Evolutionary conservation across 192 early-diverging fungal species (phyloP).

Genomic region (Coemansia sp.): DNA sequence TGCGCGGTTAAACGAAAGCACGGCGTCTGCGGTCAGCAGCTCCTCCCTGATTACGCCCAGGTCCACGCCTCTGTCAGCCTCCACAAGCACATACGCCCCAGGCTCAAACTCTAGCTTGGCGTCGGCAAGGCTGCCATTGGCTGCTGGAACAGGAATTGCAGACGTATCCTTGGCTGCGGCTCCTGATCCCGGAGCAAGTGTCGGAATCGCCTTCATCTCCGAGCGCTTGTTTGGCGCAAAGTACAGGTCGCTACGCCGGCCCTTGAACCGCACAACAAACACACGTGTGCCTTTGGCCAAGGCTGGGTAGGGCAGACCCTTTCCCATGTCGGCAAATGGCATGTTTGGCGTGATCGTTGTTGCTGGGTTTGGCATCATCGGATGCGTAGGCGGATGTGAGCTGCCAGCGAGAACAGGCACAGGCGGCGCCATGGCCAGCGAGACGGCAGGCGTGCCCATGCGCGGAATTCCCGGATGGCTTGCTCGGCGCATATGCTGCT

Average conservation of each 20-base stretch:
- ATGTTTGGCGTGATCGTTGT: constrained; percentile 48
- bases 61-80: constrained; percentile 51
- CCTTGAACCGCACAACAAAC: constrained; percentile 53
- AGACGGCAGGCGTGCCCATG: constrained; percentile 9
- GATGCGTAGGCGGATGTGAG: constrained; percentile 10
- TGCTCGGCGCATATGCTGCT: constrained; percentile 36
- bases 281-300: constrained; percentile 39
- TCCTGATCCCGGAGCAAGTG: constrained; percentile 13
- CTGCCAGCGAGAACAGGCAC: constrained; percentile 10
- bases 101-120: constrained; percentile 10
- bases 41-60: constrained; percentile 43
- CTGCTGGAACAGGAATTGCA: constrained; percentile 1
- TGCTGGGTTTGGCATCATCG: constrained; percentile 45
- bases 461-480: constrained; percentile 31
- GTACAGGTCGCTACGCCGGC: constrained; percentile 39
- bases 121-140: not conserved
- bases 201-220: constrained; percentile 25
- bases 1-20: constrained; percentile 22
- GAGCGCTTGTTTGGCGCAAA: constrained; percentile 34
- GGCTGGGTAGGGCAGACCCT: constrained; percentile 32
- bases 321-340: constrained; percentile 54
- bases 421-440: constrained; percentile 9
- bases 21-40: constrained; percentile 18
- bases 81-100: constrained; percentile 40
- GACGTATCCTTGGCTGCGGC: constrained; percentile 9